A percentile compares a stretch with the other conserved stretches of the same genome.
phyloP scores from a whole-genome alignment of 345 rosid species.

The Brassica juncea region DNA sequence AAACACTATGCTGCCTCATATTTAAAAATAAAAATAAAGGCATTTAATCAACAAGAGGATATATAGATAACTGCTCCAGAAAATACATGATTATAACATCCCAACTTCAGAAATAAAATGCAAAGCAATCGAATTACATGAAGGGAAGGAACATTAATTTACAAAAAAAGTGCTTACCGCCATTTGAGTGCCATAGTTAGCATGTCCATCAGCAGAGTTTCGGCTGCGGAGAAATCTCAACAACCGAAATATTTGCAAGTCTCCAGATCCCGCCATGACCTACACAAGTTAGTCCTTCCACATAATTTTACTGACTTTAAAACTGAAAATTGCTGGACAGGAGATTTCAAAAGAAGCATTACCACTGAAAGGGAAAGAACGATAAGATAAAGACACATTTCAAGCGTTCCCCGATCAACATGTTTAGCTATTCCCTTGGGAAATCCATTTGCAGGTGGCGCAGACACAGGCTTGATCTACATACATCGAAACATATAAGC shows the following conservation, averaged over 20 bases:
- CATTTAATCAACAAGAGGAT: background rate
- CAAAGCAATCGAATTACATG: conserved; percentile 5
- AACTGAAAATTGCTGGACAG: conserved; percentile 5
- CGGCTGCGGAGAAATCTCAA: conserved; percentile 82
- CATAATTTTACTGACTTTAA: conserved; percentile 25
- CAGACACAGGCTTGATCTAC: conserved; percentile 85
- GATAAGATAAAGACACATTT: conserved; percentile 84
- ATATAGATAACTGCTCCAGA: background rate
- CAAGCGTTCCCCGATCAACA: conserved; percentile 91
- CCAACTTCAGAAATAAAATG: background rate
- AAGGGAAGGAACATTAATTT: conserved; percentile 10
- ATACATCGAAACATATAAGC: conserved; percentile 27
- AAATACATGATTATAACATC: conserved; percentile 9
- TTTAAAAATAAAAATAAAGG: conserved; percentile 8
- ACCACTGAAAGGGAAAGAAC: conserved; percentile 93
- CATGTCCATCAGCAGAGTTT: conserved; percentile 80
- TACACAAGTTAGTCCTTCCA: conserved; percentile 40
- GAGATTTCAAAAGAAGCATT: conserved; percentile 9
- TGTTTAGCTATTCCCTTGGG: conserved; percentile 78
- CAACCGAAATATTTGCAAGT: conserved; percentile 77
- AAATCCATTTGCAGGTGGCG: conserved; percentile 50
- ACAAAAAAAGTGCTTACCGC: conserved; percentile 54
- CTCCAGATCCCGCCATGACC: conserved; percentile 99
- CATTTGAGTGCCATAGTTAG: conserved; percentile 89
- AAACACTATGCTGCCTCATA: conserved; percentile 17